These are phyloP conservation scores for Fusarium humuli DNA, from an alignment of 2,329 filamentous ascomycete genomes.

Conservation along the genomic window DNA sequence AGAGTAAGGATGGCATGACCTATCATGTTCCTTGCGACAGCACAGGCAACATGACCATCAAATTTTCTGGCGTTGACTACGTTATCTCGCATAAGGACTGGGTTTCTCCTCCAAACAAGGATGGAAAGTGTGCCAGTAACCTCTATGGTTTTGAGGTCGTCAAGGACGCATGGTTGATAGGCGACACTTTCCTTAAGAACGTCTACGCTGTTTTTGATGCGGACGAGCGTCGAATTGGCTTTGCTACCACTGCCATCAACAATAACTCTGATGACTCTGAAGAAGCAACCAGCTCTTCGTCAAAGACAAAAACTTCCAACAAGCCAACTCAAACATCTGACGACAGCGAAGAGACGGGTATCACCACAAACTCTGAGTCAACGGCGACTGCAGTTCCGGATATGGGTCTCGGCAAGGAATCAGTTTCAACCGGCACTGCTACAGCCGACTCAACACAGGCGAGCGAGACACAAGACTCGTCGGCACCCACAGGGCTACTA, in stretches of 20 bases:
- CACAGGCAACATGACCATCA: conserved; percentile 68
- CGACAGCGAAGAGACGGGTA: conserved; percentile 22
- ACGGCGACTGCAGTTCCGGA: conserved; percentile 32
- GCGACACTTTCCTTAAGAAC: conserved; percentile 89
- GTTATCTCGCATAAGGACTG: conserved; percentile 78
- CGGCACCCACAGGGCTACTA: conserved; percentile 33
- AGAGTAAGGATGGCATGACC: conserved; percentile 67
- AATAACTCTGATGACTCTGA: conserved; percentile 12
- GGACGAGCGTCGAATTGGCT: conserved; percentile 71
- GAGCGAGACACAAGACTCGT: conserved; percentile 42
- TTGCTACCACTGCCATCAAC: conserved; percentile 37
- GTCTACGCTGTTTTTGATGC: conserved; percentile 88
- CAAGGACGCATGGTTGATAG: conserved; percentile 78
- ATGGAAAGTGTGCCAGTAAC: conserved; percentile 74
- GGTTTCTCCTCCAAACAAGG: conserved; percentile 61
- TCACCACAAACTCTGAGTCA: conserved; percentile 28
- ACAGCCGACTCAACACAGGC: conserved; percentile 32
- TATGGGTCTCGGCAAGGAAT: conserved; percentile 44
- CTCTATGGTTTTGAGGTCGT: conserved; percentile 79
- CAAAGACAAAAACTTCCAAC: conserved; percentile 21
- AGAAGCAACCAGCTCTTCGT: conserved; percentile 15
- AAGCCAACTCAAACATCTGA: conserved; percentile 32
- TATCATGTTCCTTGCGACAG: conserved; percentile 81
- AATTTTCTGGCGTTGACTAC: conserved; percentile 76
- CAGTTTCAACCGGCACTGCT: conserved; percentile 38